Evolutionary conservation across 192 early-diverging fungal genomes (phyloP).

Genomic region (Coemansia sp.): DNA sequence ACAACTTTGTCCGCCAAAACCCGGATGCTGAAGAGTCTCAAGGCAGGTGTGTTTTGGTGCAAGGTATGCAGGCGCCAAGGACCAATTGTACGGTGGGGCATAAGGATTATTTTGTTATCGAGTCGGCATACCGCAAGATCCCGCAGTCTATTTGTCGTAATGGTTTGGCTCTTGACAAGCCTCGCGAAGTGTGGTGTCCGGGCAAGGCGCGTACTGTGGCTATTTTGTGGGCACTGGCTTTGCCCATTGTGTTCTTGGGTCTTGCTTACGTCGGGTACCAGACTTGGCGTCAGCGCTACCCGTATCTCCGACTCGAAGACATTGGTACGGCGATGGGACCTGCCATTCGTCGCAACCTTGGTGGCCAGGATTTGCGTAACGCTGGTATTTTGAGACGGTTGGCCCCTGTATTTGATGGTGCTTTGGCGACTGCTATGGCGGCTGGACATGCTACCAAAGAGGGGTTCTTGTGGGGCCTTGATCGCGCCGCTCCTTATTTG

Average conservation of each 20-base stretch:
- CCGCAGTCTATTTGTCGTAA: slow-evolving; percentile 82
- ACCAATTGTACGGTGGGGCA: slow-evolving; percentile 61
- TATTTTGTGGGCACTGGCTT: slow-evolving; percentile 41
- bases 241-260: slow-evolving; percentile 38
- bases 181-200: slow-evolving; percentile 69
- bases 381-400: slow-evolving; percentile 36
- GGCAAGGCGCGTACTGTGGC: slow-evolving; percentile 58
- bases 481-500: slow-evolving; percentile 48
- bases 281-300: slow-evolving; percentile 45
- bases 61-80: slow-evolving; percentile 60
- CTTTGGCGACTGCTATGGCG: slow-evolving; percentile 39
- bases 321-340: slow-evolving; percentile 39
- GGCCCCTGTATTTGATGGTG: slow-evolving; percentile 48
- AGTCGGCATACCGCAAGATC: slow-evolving; percentile 88
- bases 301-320: slow-evolving; percentile 53
- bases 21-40: slow-evolving; percentile 13
- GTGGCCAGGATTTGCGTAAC: slow-evolving; percentile 10
- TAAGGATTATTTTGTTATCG: slow-evolving; percentile 69
- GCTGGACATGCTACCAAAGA: slow-evolving; percentile 39
- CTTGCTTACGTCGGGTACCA: slow-evolving; percentile 49
- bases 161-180: slow-evolving; percentile 64
- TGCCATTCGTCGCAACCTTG: slow-evolving; percentile 20
- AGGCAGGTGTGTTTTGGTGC: slow-evolving; percentile 68
- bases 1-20: slow-evolving; percentile 75
- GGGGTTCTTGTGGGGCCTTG: slow-evolving; percentile 41